Evolutionary conservation across 2,329 filamentous ascomycete genomes (phyloP).

Genomic region (Tricladium varicosporioides): DNA sequence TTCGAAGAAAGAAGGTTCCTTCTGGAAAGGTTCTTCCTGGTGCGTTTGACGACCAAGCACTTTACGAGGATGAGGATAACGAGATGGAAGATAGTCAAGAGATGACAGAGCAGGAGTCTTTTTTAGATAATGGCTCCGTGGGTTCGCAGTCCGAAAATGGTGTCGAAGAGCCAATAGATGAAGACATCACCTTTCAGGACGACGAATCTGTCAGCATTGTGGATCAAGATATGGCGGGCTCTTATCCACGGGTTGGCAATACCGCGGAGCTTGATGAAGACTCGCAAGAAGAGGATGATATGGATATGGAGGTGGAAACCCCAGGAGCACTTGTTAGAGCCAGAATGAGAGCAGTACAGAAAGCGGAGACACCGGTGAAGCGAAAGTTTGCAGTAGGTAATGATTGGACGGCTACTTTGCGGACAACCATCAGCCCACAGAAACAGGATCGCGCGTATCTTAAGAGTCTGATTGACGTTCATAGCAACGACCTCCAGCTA

Average conservation of each 20-base stretch:
- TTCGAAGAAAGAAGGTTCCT: constrained; percentile 44
- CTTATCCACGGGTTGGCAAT: constrained; percentile 69
- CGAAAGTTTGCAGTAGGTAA: constrained; percentile 64
- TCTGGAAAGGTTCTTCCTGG: constrained; percentile 75
- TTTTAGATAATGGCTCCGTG: constrained; percentile 91
- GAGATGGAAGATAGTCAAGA: constrained; percentile 42
- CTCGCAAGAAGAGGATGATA: constrained; percentile 47
- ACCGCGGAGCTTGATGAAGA: constrained; percentile 70
- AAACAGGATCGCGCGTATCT: constrained; percentile 84
- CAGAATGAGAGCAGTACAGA: constrained; percentile 61
- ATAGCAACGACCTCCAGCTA: constrained; percentile 39
- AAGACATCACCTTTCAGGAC: constrained; percentile 66
- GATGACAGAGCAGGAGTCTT: constrained; percentile 62
- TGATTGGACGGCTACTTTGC: constrained; percentile 91
- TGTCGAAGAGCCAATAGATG: constrained; percentile 54
- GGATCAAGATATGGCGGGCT: constrained; percentile 73
- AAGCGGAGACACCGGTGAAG: constrained; percentile 55
- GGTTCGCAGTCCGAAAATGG: constrained; percentile 65
- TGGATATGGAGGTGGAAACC: constrained; percentile 47
- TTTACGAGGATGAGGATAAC: constrained; percentile 51
- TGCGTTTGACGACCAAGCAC: constrained; percentile 66
- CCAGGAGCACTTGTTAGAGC: constrained; percentile 63
- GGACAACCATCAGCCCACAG: constrained; percentile 88
- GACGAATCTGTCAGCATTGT: constrained; percentile 74
- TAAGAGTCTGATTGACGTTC: constrained; percentile 43